phyloP scores from a whole-genome alignment of 2,329 filamentous ascomycete species.

The Beauveria rudraprayagi region DNA sequence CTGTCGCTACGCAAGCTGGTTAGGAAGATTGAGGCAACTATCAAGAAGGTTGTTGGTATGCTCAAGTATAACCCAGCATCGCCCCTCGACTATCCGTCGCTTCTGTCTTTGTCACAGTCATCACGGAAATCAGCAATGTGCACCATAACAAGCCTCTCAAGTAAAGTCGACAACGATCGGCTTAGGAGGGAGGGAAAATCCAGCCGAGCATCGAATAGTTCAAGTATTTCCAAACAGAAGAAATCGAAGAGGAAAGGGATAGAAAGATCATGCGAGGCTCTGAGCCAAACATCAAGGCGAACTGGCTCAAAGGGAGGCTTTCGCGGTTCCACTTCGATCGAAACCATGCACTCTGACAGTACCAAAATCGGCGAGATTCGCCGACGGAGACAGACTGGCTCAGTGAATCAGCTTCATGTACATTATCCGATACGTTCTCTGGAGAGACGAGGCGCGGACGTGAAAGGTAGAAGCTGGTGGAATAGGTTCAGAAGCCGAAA shows the following conservation, averaged over 20 bases:
- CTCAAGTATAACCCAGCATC: conserved; percentile 25
- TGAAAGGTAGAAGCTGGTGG: conserved; percentile 7
- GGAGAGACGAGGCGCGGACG: background rate
- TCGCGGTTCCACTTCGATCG: conserved; percentile 1
- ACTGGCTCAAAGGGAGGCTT: conserved; percentile 12
- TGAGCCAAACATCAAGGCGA: background rate
- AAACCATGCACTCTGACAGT: conserved; percentile 28
- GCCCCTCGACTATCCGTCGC: conserved; percentile 36
- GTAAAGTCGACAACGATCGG: conserved; percentile 18
- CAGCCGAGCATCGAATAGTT: background rate
- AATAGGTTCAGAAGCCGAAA: background rate
- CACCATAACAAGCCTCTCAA: conserved; percentile 40
- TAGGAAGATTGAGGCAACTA: conserved; percentile 33
- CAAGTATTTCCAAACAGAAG: background rate
- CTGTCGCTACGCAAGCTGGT: conserved; percentile 34
- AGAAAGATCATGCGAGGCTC: background rate
- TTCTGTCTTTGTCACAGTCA: conserved; percentile 38
- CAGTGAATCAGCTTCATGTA: background rate
- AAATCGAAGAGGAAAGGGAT: background rate
- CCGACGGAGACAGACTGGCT: background rate
- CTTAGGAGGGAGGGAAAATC: background rate
- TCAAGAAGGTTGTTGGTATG: conserved; percentile 31
- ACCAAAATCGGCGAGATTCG: conserved; percentile 38
- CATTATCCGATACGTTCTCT: background rate
- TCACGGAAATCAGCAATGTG: conserved; percentile 41